A percentile compares a stretch with the other conserved stretches of the same genome.
phyloP scores from a whole-genome alignment of 768 basidiomycete genomes.

The Boletus speciosus region DNA sequence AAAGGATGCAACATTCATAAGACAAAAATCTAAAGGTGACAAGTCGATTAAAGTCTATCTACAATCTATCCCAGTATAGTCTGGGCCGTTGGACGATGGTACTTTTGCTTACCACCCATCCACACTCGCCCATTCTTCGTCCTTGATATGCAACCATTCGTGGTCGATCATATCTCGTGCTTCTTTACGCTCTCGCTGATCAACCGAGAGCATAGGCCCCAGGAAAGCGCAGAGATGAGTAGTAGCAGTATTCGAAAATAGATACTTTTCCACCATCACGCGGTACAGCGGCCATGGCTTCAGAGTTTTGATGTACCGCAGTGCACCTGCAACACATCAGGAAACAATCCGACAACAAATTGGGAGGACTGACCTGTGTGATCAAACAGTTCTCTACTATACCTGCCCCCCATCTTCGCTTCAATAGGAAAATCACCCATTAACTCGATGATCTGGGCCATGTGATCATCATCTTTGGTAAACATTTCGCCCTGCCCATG shows the following conservation, averaged over 20 bases:
- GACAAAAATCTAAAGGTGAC: neutral
- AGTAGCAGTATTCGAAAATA: conserved; percentile 59
- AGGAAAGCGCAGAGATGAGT: conserved; percentile 61
- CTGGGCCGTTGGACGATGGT: neutral
- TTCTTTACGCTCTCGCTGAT: conserved; percentile 63
- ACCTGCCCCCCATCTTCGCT: conserved; percentile 81
- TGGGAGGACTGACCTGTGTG: conserved; percentile 47
- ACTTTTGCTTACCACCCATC: conserved; percentile 29
- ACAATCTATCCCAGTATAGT: conserved; percentile 3
- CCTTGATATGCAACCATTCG: conserved; percentile 58
- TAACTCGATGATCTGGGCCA: conserved; percentile 93
- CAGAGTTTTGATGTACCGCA: conserved; percentile 70
- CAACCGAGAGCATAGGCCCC: conserved; percentile 70
- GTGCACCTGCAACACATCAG: conserved; percentile 42
- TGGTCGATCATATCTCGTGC: conserved; percentile 76
- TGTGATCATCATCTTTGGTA: conserved; percentile 92
- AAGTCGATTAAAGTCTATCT: conserved; percentile 8
- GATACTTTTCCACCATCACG: conserved; percentile 89
- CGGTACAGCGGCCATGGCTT: conserved; percentile 80
- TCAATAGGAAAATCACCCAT: conserved; percentile 73
- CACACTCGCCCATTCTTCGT: conserved; percentile 27
- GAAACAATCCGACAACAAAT: neutral
- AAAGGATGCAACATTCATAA: conserved; percentile 7
- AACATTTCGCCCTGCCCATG: conserved; percentile 78
- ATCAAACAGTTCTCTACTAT: conserved; percentile 83